Conservation (phyloP, 805 yeast genomes). For the Teunomyces aglyptinius region DNA sequence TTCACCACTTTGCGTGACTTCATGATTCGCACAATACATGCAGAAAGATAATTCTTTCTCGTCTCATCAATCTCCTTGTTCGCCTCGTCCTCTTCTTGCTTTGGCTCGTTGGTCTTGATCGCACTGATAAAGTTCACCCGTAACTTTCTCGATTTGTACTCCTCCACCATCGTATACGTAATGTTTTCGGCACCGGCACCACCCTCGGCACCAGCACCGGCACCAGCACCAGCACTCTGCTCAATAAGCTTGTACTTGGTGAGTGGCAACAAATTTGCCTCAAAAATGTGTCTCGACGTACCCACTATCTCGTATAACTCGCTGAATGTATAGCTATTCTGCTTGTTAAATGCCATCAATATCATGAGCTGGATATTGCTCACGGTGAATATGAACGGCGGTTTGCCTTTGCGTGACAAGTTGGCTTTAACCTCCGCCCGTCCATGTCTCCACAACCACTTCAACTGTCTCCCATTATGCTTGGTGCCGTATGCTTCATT, state of each 20-base stretch:
- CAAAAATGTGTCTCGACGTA: constrained; percentile 60
- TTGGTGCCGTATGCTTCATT: constrained; percentile 66
- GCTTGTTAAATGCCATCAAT: constrained; percentile 75
- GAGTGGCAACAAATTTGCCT: constrained; percentile 76
- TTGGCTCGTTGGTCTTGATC: constrained; percentile 53
- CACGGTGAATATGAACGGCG: constrained; percentile 77
- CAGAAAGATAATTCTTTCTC: constrained; percentile 80
- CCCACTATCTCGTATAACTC: constrained; percentile 69
- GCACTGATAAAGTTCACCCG: constrained; percentile 75
- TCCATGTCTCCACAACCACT: constrained; percentile 95
- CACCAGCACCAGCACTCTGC: constrained; percentile 60
- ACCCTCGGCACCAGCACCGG: too few species aligned
- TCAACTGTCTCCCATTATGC: constrained; percentile 84
- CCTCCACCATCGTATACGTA: constrained; percentile 65
- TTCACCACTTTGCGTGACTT: constrained; percentile 80
- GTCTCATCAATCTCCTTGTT: constrained; percentile 83
- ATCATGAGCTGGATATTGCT: constrained; percentile 87
- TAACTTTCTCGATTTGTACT: constrained; percentile 80
- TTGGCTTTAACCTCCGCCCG: constrained; percentile 90
- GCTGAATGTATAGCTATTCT: constrained; percentile 55
- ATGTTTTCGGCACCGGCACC: constrained; percentile 48
- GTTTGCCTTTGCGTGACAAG: constrained; percentile 73
- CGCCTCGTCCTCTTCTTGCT: constrained; percentile 69
- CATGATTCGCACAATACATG: constrained; percentile 95
- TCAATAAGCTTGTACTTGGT: constrained; percentile 72